These are phyloP conservation scores for Aegilops bicornis DNA, from an alignment of 176 grass and related monocot genomes.

Conservation along the genomic window DNA sequence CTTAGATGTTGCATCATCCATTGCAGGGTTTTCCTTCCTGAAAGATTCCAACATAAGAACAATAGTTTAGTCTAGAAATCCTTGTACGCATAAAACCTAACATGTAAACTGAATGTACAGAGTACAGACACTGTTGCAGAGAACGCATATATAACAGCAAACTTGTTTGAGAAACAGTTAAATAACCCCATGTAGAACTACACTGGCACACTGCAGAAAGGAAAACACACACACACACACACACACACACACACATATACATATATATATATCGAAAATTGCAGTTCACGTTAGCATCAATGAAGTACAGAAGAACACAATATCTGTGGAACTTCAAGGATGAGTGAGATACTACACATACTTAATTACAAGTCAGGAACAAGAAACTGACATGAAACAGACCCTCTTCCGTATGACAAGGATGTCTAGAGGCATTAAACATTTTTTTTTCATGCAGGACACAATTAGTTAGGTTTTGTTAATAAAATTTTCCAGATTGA, in stretches of 20 bases:
- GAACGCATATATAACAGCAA: not conserved
- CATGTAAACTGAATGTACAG: not conserved
- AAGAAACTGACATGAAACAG: too few relatives aligned
- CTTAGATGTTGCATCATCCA: not conserved
- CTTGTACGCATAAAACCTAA: slow-evolving; percentile 5
- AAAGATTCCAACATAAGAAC: not conserved
- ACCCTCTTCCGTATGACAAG: too few relatives aligned
- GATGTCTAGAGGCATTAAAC: not conserved
- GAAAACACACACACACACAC: not conserved
- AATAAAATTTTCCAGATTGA: not conserved
- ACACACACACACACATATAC: too few relatives aligned
- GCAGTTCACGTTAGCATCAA: not conserved
- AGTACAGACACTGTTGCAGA: not conserved
- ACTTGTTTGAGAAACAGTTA: not conserved
- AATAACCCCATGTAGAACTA: not conserved
- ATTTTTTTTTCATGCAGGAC: not conserved
- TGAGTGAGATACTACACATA: too few relatives aligned
- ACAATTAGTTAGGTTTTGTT: not conserved
- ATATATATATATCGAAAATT: not conserved
- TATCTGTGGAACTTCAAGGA: too few relatives aligned
- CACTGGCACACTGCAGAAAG: not conserved
- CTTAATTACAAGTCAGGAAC: too few relatives aligned
- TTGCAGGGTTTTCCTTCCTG: too few relatives aligned
- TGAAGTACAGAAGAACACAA: too few relatives aligned
- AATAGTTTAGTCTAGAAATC: not conserved